Percentiles rank a stretch among this genome's conserved stretches.
These are phyloP conservation scores for Avena atlantica DNA, from an alignment of 176 grass and related monocot genomes.

Conservation along the genomic window DNA sequence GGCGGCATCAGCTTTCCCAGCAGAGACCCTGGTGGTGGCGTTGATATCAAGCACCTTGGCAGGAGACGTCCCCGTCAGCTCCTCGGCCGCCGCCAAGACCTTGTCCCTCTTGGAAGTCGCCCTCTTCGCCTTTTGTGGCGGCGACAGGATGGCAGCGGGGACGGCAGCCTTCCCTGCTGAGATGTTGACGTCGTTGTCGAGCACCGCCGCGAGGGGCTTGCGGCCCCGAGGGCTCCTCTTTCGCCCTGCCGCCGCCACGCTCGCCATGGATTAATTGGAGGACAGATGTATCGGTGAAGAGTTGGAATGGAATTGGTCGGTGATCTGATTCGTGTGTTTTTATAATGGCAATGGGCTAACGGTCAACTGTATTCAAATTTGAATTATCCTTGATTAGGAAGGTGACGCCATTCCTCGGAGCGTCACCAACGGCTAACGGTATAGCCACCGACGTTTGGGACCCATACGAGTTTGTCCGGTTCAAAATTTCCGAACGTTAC, in stretches of 20 bases:
- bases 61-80: slow-evolving; percentile 10
- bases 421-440: neutral
- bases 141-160: neutral
- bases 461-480: neutral
- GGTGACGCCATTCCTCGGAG: neutral
- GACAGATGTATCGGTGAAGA: neutral
- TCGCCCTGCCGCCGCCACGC: slow-evolving; percentile 34
- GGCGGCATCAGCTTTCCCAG: neutral
- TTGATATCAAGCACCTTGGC: neutral
- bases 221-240: slow-evolving; percentile 62
- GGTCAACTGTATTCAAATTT: slow-evolving; percentile 58
- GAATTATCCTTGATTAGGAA: slow-evolving; percentile 32
- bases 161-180: slow-evolving; percentile 54
- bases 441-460: neutral
- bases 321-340: slow-evolving; percentile 11
- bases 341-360: slow-evolving; percentile 47
- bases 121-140: slow-evolving; percentile 57
- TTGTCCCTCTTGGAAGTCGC: slow-evolving; percentile 38
- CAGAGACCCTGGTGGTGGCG: neutral
- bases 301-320: neutral
- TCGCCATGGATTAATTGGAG: slow-evolving; percentile 41
- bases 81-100: slow-evolving; percentile 16
- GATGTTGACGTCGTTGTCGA: slow-evolving; percentile 79
- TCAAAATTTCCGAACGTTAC: neutral
- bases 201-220: slow-evolving; percentile 66